Conservation (phyloP, 176 grass and related monocot genomes). For the Musa troglodytarum region DNA sequence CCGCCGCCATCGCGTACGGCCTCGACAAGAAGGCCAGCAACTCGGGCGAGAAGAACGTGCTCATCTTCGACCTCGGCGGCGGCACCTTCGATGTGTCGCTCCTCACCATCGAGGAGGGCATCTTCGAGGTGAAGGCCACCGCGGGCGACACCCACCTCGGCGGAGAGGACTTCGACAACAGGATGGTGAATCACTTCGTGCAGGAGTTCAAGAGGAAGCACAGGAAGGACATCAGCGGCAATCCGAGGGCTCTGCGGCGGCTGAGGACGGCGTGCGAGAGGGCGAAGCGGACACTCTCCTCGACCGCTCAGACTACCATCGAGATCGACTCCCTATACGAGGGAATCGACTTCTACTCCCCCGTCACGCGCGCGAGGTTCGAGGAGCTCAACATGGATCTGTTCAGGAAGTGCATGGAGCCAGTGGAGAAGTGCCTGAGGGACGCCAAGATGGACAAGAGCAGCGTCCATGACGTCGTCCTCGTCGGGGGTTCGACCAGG, state of each 20-base stretch:
- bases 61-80: slow-evolving; percentile 87
- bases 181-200: slow-evolving; percentile 69
- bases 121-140: slow-evolving; percentile 72
- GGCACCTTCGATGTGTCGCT: slow-evolving; percentile 95
- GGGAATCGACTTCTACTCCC: slow-evolving; percentile 11
- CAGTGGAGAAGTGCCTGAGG: slow-evolving; percentile 59
- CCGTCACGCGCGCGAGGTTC: slow-evolving; percentile 38
- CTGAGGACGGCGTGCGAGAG: slow-evolving; percentile 64
- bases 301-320: slow-evolving; percentile 26
- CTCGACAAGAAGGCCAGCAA: slow-evolving; percentile 56
- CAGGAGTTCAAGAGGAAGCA: slow-evolving; percentile 71
- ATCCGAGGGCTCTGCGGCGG: slow-evolving; percentile 45
- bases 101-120: slow-evolving; percentile 77
- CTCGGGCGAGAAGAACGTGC: slow-evolving; percentile 61
- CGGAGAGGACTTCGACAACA: slow-evolving; percentile 81
- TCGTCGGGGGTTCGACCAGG: slow-evolving; percentile 63
- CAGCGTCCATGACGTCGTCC: slow-evolving; percentile 53
- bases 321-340: slow-evolving; percentile 7
- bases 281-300: slow-evolving; percentile 70
- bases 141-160: slow-evolving; percentile 67
- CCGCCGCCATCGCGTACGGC: slow-evolving; percentile 75
- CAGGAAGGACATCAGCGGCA: slow-evolving; percentile 75
- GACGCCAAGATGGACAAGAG: slow-evolving; percentile 74
- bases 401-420: slow-evolving; percentile 71
- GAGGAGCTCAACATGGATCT: slow-evolving; percentile 88